Evolutionary conservation across 352 stramenopile genomes (phyloP), one percentile per base, ranked within the genome.

Genomic region (Pythium scleroteichum): DNA sequence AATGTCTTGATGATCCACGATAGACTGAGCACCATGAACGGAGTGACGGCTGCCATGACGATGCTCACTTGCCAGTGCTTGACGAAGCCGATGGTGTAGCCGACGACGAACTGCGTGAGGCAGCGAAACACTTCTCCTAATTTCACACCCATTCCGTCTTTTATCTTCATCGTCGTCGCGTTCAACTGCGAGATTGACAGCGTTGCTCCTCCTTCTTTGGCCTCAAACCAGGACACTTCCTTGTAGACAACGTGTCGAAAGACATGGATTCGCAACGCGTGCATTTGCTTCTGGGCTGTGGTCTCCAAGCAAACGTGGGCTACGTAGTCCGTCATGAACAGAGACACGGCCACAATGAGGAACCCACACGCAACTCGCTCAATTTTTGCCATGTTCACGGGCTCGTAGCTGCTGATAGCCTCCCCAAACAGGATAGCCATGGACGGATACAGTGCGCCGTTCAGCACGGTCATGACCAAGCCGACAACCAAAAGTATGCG

Each of bases 91-190:
- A 72, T 64, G 0, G 46, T 29, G 45, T 72, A 72, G 17, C 64
- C 64, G 9, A 47, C 48, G 35, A 49, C 10, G 19, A 69, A 72
- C 41, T 69, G 59, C 9, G 59, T 29, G 1, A 46, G 13, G 19
- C 51, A 72, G 2, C 64, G 58, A 39, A 72, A 32, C 22, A 48
- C 50, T 32, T 72, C 64, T 16, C 64, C 64, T 10, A 68, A 46
- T 46, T 72, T 72, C 29, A 68, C 53, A 51, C 68, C 68, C 51
- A 78, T 72, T 32, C 67, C 71, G 53, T 78, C 71, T 53, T 75
- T 72, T 44, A 78, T 75, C 50, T 66, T 70, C n/a, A 64, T 45
- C 0, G 71, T 78, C n/a, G 69, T 66, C 20, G 53, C 53, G 22
- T 59, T 62, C 0, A 77, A 39, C 10, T 68, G 46, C 4, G 61